Conservation (phyloP, 169 alveolate species). For the Plasmodium relictum region DNA sequence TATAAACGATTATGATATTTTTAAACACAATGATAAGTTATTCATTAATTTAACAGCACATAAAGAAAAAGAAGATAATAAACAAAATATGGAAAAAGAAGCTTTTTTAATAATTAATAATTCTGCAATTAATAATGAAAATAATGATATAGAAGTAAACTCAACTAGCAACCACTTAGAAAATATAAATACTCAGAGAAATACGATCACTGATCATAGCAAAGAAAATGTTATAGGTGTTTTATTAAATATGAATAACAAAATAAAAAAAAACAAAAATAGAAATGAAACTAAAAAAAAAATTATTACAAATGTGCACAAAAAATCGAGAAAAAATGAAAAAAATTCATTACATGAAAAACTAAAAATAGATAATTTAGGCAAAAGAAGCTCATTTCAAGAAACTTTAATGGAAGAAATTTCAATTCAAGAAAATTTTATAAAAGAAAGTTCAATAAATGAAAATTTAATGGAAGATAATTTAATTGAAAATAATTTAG, state of each 20-base stretch:
- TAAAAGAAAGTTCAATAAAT: neutral
- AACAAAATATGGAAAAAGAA: conserved; percentile 7
- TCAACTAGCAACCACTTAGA: neutral
- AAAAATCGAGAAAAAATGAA: conserved; percentile 8
- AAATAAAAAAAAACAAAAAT: conserved; percentile 7
- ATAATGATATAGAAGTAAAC: conserved; percentile 1
- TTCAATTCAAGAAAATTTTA: neutral
- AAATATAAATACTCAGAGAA: conserved; percentile 1
- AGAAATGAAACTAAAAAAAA: conserved; percentile 10
- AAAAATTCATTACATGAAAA: conserved; percentile 14
- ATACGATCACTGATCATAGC: conserved; percentile 2
- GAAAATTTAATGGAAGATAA: neutral
- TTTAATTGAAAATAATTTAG: conserved; percentile 1
- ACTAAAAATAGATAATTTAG: neutral
- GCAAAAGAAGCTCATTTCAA: neutral
- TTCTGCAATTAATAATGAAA: neutral
- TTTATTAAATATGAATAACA: conserved; percentile 7
- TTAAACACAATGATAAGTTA: conserved; percentile 57
- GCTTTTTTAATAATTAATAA: conserved; percentile 16
- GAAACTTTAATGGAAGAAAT: neutral
- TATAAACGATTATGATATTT: conserved; percentile 39
- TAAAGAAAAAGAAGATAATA: conserved; percentile 14
- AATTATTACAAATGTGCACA: conserved; percentile 11
- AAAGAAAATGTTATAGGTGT: neutral
- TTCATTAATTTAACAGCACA: conserved; percentile 43